A percentile compares a stretch with the other conserved stretches of the same genome.
phyloP scores from a whole-genome alignment of 2,329 filamentous ascomycete species.

The Ambrosiella cleistominuta region DNA sequence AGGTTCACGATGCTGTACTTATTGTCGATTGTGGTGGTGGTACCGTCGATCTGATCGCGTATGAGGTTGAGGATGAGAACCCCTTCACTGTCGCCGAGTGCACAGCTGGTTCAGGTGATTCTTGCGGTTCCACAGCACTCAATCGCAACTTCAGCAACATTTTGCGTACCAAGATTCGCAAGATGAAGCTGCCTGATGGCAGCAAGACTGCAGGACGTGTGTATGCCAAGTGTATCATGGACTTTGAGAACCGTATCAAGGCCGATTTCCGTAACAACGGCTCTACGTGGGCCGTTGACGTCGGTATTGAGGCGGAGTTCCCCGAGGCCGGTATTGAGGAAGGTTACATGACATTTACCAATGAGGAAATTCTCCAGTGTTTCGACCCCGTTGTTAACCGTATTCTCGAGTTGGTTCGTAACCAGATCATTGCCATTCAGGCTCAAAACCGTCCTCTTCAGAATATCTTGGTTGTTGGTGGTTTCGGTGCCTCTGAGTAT shows the following conservation, averaged over 20 bases:
- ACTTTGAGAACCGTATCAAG: slow-evolving; percentile 99
- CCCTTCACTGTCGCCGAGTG: slow-evolving; percentile 95
- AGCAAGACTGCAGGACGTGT: slow-evolving; percentile 96
- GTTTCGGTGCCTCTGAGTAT: slow-evolving; percentile 95
- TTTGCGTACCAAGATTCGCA: slow-evolving; percentile 87
- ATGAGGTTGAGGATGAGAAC: slow-evolving; percentile 94
- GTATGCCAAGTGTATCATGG: slow-evolving; percentile 99
- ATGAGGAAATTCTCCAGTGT: slow-evolving; percentile 96
- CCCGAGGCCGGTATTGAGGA: slow-evolving; percentile 96
- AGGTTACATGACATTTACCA: slow-evolving; percentile 99
- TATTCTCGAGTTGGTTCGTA: slow-evolving; percentile 86
- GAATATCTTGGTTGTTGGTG: slow-evolving; percentile 93
- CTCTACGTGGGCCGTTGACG: slow-evolving; percentile 97
- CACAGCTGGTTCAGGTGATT: slow-evolving; percentile 91
- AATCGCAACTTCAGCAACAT: slow-evolving; percentile 99
- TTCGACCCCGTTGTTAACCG: slow-evolving; percentile 97
- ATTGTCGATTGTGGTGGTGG: slow-evolving; percentile 98
- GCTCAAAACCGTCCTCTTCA: slow-evolving; percentile 86
- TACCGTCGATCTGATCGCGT: slow-evolving; percentile 96
- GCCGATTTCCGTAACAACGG: slow-evolving; percentile 98
- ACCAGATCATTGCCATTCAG: slow-evolving; percentile 98
- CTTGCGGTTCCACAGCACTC: slow-evolving; percentile 91
- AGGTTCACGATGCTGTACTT: slow-evolving; percentile 94
- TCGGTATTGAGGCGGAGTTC: slow-evolving; percentile 95
- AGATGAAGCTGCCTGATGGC: slow-evolving; percentile 96